phyloP scores from a whole-genome alignment of 208 protist species.

The Willaertia magna region DNA sequence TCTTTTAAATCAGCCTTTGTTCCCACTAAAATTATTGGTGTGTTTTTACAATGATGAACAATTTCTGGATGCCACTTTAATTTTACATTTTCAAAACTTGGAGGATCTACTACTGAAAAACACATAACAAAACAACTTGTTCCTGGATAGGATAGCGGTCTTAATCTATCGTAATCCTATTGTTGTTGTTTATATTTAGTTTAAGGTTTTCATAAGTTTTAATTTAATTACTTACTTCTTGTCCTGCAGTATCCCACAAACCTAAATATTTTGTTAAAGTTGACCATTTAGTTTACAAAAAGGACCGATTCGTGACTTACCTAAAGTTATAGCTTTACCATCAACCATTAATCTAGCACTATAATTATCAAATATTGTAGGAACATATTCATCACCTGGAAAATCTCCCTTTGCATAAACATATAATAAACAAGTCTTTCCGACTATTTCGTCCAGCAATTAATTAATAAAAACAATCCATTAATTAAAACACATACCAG shows the following conservation, averaged over 20 bases:
- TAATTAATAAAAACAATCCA: too few species aligned
- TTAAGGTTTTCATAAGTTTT: not conserved
- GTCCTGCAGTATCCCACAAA: conserved; percentile 1
- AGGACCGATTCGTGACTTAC: too few species aligned
- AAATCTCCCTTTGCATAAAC: conserved; percentile 24
- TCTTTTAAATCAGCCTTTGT: conserved; percentile 42
- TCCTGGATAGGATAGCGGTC: conserved; percentile 69
- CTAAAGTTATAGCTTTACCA: conserved; percentile 38
- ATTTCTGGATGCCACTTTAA: conserved; percentile 21
- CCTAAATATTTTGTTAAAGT: too few species aligned
- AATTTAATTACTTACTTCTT: not conserved
- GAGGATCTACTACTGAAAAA: conserved; percentile 52
- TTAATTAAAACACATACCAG: too few species aligned
- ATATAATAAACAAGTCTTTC: conserved; percentile 33
- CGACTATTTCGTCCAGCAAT: too few species aligned
- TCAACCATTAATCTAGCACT: conserved; percentile 55
- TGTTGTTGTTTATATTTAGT: conserved; percentile 25
- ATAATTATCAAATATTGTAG: conserved; percentile 67
- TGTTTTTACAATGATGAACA: conserved; percentile 23
- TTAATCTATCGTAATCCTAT: conserved; percentile 76
- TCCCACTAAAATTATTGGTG: conserved; percentile 38
- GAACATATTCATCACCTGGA: conserved; percentile 34
- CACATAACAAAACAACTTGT: conserved; percentile 63
- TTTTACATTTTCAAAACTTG: conserved; percentile 47
- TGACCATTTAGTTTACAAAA: too few species aligned